These are phyloP conservation scores for Penicillium polonicum DNA, from an alignment of 2,329 filamentous ascomycete species.

Conservation along the genomic window DNA sequence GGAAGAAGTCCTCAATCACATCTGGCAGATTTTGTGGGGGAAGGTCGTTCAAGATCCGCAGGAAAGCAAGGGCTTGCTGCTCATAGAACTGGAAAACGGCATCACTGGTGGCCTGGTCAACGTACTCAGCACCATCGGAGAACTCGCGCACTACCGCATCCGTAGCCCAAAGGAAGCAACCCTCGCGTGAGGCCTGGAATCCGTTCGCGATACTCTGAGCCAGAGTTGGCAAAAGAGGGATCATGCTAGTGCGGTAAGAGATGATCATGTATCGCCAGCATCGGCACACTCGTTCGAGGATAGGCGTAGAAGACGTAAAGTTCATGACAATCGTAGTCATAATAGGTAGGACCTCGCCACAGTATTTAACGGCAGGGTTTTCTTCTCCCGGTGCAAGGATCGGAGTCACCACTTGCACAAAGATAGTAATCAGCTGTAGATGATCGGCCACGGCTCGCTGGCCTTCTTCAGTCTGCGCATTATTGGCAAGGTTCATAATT, in stretches of 20 bases:
- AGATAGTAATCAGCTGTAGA: conserved; percentile 86
- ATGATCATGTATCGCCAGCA: conserved; percentile 98
- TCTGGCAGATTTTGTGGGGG: conserved; percentile 74
- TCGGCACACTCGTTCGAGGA: conserved; percentile 88
- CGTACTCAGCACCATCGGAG: conserved; percentile 81
- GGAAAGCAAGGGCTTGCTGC: conserved; percentile 83
- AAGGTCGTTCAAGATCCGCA: conserved; percentile 83
- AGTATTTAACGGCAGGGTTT: conserved; percentile 93
- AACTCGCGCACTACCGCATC: conserved; percentile 94
- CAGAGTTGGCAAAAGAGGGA: conserved; percentile 77
- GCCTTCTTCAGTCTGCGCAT: conserved; percentile 75
- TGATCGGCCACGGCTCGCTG: conserved; percentile 92
- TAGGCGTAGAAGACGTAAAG: conserved; percentile 81
- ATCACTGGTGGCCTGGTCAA: conserved; percentile 76
- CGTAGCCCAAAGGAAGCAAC: conserved; percentile 98
- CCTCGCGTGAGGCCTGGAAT: conserved; percentile 82
- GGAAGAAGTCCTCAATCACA: conserved; percentile 94
- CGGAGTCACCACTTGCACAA: conserved; percentile 75
- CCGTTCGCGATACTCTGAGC: conserved; percentile 85
- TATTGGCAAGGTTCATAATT: conserved; percentile 82
- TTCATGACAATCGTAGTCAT: conserved; percentile 82
- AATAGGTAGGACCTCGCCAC: conserved; percentile 87
- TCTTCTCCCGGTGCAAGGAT: conserved; percentile 69
- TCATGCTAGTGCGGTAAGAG: conserved; percentile 86
- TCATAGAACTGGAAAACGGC: conserved; percentile 95